Conservation (phyloP, 441 rosid genomes). For the Euphorbia celastroides region DNA sequence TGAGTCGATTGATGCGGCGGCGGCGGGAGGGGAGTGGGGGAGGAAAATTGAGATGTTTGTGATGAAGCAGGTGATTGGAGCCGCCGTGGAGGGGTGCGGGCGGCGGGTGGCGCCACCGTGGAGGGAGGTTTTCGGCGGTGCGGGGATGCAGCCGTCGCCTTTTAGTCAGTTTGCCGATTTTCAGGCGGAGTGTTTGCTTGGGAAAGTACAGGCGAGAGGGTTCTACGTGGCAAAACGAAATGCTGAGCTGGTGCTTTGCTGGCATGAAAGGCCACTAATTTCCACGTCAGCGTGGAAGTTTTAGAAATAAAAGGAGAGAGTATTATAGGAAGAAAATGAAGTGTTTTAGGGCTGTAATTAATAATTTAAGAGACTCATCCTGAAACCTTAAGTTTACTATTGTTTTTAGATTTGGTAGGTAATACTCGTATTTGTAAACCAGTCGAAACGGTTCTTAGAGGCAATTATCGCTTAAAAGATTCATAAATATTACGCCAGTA, state of each 20-base stretch:
- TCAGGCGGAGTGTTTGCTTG: constrained; percentile 70
- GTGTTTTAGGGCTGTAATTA: constrained; percentile 13
- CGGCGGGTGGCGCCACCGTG: constrained; percentile 44
- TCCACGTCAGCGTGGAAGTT: constrained; percentile 92
- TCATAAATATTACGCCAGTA: too few relatives aligned
- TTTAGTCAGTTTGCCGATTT: constrained; percentile 78
- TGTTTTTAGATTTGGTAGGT: neutral
- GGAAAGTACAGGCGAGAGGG: constrained; percentile 67
- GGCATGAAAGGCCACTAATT: constrained; percentile 72
- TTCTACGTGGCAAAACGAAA: constrained; percentile 88
- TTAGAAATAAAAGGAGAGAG: constrained; percentile 16
- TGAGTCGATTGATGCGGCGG: constrained; percentile 72
- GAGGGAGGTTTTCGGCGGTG: constrained; percentile 64
- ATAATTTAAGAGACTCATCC: constrained; percentile 9
- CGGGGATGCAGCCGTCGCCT: constrained; percentile 67
- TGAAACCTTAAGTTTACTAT: neutral
- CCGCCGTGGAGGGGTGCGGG: constrained; percentile 48
- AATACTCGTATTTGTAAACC: neutral
- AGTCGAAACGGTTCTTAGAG: too few relatives aligned
- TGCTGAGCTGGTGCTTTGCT: constrained; percentile 84
- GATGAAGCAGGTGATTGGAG: constrained; percentile 51
- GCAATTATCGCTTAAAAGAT: too few relatives aligned
- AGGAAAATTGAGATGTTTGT: constrained; percentile 63
- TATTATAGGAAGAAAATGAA: neutral
- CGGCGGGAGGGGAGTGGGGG: constrained; percentile 51